Evolutionary conservation across 306 rosid species (phyloP).

Genomic region (Phaseolus lunatus): DNA sequence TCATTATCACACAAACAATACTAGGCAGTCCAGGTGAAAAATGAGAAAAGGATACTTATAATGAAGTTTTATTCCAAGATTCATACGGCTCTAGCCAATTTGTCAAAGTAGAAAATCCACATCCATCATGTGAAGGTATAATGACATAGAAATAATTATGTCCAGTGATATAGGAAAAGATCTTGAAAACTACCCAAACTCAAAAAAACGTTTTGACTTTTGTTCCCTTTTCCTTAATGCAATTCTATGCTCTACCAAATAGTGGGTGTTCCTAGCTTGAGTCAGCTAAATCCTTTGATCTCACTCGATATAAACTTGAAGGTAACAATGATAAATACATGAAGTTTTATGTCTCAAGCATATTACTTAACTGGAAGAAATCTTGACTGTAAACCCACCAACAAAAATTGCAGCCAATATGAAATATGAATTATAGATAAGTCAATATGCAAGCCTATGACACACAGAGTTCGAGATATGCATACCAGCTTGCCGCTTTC

Average conservation of each 20-base stretch:
- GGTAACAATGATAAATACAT: background rate
- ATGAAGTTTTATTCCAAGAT: background rate
- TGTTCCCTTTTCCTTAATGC: constrained; percentile 2
- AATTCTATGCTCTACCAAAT: constrained; percentile 24
- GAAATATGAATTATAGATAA: constrained; percentile 10
- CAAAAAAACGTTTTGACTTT: background rate
- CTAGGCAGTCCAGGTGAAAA: constrained; percentile 9
- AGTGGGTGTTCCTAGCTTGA: constrained; percentile 12
- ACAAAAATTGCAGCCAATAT: constrained; percentile 2
- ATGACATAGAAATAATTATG: constrained; percentile 3
- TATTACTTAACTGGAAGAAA: background rate
- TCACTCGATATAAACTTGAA: constrained; percentile 22
- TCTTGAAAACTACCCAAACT: constrained; percentile 1
- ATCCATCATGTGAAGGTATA: background rate
- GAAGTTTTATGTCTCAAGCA: constrained; percentile 7
- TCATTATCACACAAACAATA: background rate
- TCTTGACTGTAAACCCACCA: background rate
- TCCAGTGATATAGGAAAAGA: background rate
- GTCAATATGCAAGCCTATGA: constrained; percentile 11
- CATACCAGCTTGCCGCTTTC: constrained; percentile 99
- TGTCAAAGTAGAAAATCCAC: background rate
- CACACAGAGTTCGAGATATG: constrained; percentile 14
- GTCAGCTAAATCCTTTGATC: constrained; percentile 21
- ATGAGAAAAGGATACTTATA: background rate
- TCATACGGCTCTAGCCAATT: constrained; percentile 15